phyloP scores from a whole-genome alignment of 75 land plant species.

The Adiantum capillusveneris region DNA sequence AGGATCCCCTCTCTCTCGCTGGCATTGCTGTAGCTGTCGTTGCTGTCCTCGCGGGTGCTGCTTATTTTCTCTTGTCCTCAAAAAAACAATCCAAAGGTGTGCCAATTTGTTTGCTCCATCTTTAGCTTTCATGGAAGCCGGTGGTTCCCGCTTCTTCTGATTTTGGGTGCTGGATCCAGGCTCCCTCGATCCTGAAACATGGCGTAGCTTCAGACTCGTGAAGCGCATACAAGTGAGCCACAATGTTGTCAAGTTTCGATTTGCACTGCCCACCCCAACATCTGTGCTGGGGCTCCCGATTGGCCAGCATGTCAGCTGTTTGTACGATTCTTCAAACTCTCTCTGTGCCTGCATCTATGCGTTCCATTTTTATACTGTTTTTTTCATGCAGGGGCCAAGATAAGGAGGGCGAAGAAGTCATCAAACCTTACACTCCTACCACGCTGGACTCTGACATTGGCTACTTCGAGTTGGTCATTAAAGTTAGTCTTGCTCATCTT shows the following conservation, averaged over 20 bases:
- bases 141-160: too few species aligned
- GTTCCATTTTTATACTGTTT: neutral
- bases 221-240: slow-evolving; percentile 66
- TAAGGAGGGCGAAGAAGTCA: slow-evolving; percentile 58
- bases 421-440: slow-evolving; percentile 89
- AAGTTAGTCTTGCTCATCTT: slow-evolving; percentile 29
- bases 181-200: slow-evolving; percentile 78
- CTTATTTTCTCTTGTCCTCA: slow-evolving; percentile 26
- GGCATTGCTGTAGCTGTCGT: slow-evolving; percentile 48
- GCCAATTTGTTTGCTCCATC: too few species aligned
- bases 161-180: slow-evolving; percentile 18
- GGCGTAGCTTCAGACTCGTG: slow-evolving; percentile 69
- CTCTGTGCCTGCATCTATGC: neutral
- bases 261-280: slow-evolving; percentile 72
- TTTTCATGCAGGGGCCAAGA: slow-evolving; percentile 65
- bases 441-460: slow-evolving; percentile 83
- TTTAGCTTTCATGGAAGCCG: too few species aligned
- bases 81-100: slow-evolving; percentile 48
- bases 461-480: slow-evolving; percentile 84
- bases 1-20: slow-evolving; percentile 17
- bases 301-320: slow-evolving; percentile 91
- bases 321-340: slow-evolving; percentile 22
- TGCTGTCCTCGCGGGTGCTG: slow-evolving; percentile 55
- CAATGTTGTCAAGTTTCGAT: slow-evolving; percentile 75
- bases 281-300: slow-evolving; percentile 89